phyloP scores from a whole-genome alignment of 495 filamentous ascomycete species.

The Mycothermus thermophilus region DNA sequence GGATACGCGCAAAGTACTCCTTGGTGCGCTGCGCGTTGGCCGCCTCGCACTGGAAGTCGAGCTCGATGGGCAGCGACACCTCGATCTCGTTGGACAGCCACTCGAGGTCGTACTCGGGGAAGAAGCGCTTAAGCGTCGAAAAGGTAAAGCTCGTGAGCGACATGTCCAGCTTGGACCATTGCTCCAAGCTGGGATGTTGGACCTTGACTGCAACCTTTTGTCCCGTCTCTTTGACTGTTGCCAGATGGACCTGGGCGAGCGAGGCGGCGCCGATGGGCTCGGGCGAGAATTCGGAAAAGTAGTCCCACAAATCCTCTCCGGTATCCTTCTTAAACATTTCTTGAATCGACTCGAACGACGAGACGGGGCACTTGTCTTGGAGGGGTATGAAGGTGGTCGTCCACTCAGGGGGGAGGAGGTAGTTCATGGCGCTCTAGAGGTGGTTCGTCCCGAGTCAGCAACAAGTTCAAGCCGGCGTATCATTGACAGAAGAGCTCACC shows the following conservation, averaged over 20 bases:
- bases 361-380: conserved; percentile 91
- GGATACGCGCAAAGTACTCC: conserved; percentile 59
- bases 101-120: conserved; percentile 92
- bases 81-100: conserved; percentile 95
- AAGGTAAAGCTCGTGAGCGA: conserved; percentile 81
- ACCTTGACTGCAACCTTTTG: conserved; percentile 95
- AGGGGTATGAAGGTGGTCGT: conserved; percentile 90
- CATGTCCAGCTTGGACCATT: conserved; percentile 86
- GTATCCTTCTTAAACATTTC: conserved; percentile 78
- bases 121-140: conserved; percentile 75
- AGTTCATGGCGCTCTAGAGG: conserved; percentile 89
- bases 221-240: conserved; percentile 70
- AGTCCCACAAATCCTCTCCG: conserved; percentile 59
- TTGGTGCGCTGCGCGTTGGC: conserved; percentile 67
- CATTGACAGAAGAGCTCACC: conserved; percentile 20
- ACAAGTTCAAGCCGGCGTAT: background rate
- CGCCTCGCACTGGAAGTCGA: conserved; percentile 80
- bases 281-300: conserved; percentile 70
- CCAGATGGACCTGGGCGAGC: conserved; percentile 86
- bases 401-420: conserved; percentile 88
- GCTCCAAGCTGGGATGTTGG: conserved; percentile 79
- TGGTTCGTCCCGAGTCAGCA: conserved; percentile 1
- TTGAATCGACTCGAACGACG: conserved; percentile 76
- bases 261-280: conserved; percentile 83
- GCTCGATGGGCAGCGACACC: conserved; percentile 71